Evolutionary conservation across 768 basidiomycete species (phyloP), one percentile per base, ranked within the genome.

Genomic region (Grammothele lineata): DNA sequence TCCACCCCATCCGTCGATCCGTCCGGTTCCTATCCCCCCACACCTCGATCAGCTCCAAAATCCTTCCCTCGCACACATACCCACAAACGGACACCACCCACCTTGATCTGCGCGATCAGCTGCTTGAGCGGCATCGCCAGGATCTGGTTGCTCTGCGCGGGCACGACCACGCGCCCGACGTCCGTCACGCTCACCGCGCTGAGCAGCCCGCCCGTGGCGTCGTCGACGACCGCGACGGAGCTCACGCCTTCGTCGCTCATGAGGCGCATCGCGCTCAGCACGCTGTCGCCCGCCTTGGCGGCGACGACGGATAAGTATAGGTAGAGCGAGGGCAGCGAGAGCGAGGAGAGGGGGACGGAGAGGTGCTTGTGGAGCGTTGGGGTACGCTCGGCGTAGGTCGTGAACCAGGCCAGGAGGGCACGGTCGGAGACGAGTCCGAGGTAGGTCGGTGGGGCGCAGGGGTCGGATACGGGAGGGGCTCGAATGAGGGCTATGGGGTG

Each of bases 221-320:
- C 81, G 37, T 87, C 84, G 4, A 87, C 61, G 4, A 91, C 83
- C 14, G 88, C 89, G 37, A 90, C 72, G 56, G 85, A 89, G 59
- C 87, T 89, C 21, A 92, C 87, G 19, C 89, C 89, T 58, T 85
- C 77, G 50, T 88, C 86, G 56, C 86, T 88, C 88, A 92, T 90
- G 23, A 86, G 70, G 49, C 73, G 79, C 89, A 92, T 92, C 5
- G 87, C 87, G 61, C 88, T 84, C 40, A 90, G 68, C 21, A 90
- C 83, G 17, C 75, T 75, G 2, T 78, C 77, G 14, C 70, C 72
- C 36, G 85, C 79, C 4, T 73, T 73, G 4, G 80, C 68, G 6
- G 85, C 77, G 8, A 91, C 70, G 15, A 91, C 82, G 1, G 80
- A 74, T 1, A 72, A 57, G 55, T 81, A 77, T 30, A 87, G 69